Conservation (phyloP, 352 stramenopile species). For the Elongisporangium anandrum region DNA sequence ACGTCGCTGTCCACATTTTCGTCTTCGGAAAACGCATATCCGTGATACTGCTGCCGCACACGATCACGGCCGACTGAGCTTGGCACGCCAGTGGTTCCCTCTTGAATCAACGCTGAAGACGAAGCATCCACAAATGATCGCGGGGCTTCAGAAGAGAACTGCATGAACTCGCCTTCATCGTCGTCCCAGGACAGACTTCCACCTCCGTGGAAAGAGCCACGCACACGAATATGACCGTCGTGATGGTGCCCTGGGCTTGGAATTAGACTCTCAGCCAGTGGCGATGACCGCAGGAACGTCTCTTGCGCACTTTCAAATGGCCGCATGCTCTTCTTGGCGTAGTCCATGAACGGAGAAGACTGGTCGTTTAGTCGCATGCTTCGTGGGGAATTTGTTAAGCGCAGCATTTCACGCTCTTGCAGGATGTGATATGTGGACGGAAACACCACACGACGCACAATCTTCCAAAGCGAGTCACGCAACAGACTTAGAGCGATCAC, state of each 20-base stretch:
- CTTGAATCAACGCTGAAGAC: constrained; percentile 8
- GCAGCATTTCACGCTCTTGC: constrained; percentile 67
- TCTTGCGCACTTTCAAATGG: constrained; percentile 49
- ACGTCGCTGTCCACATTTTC: constrained; percentile 71
- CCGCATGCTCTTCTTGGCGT: constrained; percentile 41
- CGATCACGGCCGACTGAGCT: neutral
- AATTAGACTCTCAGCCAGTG: constrained; percentile 58
- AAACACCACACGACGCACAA: constrained; percentile 53
- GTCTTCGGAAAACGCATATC: constrained; percentile 78
- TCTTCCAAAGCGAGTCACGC: constrained; percentile 71
- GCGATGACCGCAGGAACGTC: constrained; percentile 48
- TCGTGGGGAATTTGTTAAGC: constrained; percentile 50
- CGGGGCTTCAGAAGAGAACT: constrained; percentile 3
- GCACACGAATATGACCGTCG: constrained; percentile 40
- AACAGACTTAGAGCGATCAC: constrained; percentile 59
- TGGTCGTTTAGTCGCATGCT: constrained; percentile 39
- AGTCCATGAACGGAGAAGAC: constrained; percentile 33
- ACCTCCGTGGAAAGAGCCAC: constrained; percentile 45
- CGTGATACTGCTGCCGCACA: constrained; percentile 44
- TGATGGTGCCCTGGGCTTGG: constrained; percentile 10
- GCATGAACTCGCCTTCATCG: constrained; percentile 1
- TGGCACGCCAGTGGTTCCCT: constrained; percentile 1
- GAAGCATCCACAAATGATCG: constrained; percentile 16
- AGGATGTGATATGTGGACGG: constrained; percentile 78
- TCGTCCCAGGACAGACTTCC: constrained; percentile 11